Percentiles rank a stretch among this genome's conserved stretches.
Evolutionary conservation across 192 early-diverging fungal species (phyloP).

Genomic region (Funneliformis mosseae): DNA sequence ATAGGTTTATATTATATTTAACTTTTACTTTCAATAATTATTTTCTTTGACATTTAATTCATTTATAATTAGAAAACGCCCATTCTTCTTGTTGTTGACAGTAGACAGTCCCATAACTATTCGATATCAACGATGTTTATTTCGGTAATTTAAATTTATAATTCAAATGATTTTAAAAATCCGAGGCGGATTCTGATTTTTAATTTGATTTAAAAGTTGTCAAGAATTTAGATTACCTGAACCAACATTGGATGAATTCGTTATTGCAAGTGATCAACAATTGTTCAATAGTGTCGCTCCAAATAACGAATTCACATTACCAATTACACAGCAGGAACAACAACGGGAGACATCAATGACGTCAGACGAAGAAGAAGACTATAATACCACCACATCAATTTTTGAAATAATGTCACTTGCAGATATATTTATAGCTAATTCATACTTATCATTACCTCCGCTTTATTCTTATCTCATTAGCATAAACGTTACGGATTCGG

Average conservation of each 20-base stretch:
- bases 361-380: background rate
- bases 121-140: constrained; percentile 63
- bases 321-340: background rate
- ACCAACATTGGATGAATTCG: constrained; percentile 62
- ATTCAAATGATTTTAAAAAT: background rate
- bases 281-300: constrained; percentile 42
- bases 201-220: constrained; percentile 21
- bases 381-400: constrained; percentile 10
- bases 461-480: constrained; percentile 37
- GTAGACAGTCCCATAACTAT: constrained; percentile 78
- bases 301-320: constrained; percentile 3
- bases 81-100: constrained; percentile 83
- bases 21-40: background rate
- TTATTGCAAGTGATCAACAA: constrained; percentile 53
- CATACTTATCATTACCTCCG: background rate
- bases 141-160: constrained; percentile 38
- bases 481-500: constrained; percentile 66
- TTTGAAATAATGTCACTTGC: constrained; percentile 12
- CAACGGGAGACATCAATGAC: background rate
- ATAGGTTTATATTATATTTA: constrained; percentile 43
- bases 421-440: constrained; percentile 28
- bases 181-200: background rate
- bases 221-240: background rate
- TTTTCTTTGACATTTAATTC: background rate
- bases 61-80: constrained; percentile 58